A percentile compares a stretch with the other conserved stretches of the same genome.
These are phyloP conservation scores for Clavariopsis aquatica DNA, from an alignment of 495 filamentous ascomycete species.

Conservation along the genomic window DNA sequence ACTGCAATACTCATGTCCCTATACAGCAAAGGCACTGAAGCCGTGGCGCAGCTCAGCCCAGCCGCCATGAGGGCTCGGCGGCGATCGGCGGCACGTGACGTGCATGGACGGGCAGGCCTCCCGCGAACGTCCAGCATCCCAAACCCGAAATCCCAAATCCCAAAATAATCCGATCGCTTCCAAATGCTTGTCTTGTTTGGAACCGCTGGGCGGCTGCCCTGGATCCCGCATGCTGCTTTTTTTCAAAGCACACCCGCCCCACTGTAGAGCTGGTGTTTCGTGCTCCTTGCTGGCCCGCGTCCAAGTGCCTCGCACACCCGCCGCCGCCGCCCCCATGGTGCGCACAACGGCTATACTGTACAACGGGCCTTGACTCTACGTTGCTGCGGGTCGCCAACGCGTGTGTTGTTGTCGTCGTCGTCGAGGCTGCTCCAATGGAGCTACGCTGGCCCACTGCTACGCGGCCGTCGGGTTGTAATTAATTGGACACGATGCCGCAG, in stretches of 20 bases:
- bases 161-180: too few relatives aligned
- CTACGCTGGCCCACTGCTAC: not conserved
- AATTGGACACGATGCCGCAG: not conserved
- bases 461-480: not conserved
- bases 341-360: too few relatives aligned
- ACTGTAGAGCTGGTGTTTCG: not conserved
- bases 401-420: not conserved
- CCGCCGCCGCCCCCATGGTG: too few relatives aligned
- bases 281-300: not conserved
- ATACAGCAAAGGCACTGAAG: too few relatives aligned
- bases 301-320: not conserved
- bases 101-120: too few relatives aligned
- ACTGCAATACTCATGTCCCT: too few relatives aligned
- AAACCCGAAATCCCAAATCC: too few relatives aligned
- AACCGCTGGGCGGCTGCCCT: not conserved
- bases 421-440: not conserved
- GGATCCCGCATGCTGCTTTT: not conserved
- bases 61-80: not conserved
- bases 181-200: too few relatives aligned
- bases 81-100: not conserved
- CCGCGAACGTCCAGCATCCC: not conserved
- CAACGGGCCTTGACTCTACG: too few relatives aligned
- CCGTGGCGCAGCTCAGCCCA: not conserved
- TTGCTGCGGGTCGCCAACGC: not conserved
- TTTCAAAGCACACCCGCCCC: not conserved